Conservation (phyloP, 1,284 basidiomycete species). For the Boletellus deceptivus region DNA sequence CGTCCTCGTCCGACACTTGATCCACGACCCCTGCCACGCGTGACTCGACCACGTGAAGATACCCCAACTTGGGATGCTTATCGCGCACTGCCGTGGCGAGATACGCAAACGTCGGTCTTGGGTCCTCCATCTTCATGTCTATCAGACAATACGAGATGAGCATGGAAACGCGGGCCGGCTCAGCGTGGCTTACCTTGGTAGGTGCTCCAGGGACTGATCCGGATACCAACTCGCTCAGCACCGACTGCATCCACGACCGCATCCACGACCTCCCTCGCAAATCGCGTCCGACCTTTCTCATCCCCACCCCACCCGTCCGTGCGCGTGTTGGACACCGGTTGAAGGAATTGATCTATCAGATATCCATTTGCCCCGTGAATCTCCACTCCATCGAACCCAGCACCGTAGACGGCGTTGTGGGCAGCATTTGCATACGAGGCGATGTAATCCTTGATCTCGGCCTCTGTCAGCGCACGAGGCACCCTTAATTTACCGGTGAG, state of each 20-base stretch:
- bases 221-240: neutral
- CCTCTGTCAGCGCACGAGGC: constrained; percentile 34
- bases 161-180: neutral
- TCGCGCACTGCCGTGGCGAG: neutral
- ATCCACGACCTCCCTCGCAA: neutral
- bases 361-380: constrained; percentile 3
- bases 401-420: constrained; percentile 20
- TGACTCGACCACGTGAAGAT: neutral
- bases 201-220: neutral
- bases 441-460: constrained; percentile 28
- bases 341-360: too few species aligned
- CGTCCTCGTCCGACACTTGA: neutral
- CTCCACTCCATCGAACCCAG: constrained; percentile 32
- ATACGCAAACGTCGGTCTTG: neutral
- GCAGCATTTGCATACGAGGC: constrained; percentile 21
- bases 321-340: too few species aligned
- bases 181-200: neutral
- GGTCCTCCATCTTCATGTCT: neutral
- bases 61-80: neutral
- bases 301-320: too few species aligned
- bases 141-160: too few species aligned
- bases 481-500: constrained; percentile 18
- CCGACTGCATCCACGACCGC: neutral
- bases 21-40: neutral
- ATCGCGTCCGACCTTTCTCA: neutral